Base-by-base conservation (phyloP, 768 basidiomycete genomes). In the Antrodiella citrinella region DNA sequence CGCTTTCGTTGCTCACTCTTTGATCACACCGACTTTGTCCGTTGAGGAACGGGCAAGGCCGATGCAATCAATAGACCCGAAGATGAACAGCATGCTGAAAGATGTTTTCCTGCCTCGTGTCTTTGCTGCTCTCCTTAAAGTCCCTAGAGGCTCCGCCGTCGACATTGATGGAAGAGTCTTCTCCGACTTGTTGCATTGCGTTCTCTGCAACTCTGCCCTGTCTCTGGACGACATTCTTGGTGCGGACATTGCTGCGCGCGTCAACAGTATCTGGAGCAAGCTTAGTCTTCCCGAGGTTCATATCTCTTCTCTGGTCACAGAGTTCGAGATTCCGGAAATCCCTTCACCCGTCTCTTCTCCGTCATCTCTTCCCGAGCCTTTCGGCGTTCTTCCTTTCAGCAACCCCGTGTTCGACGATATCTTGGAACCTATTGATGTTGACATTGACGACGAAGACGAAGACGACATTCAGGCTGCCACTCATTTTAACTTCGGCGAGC, bases 81-180 rank as follows among this genome's bases (percentile, higher is more conserved):
- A 3, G 35, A 54, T 65, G 80, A 45, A 57, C 53, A 10, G 45
- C 44, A 15, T 51, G 63, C n/a, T 56, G 82, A 4, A 20, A 57
- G 41, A 43, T 19, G 41, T 43, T 19, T 77, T 82, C 56, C 58
- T 83, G 1, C 74, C 76, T 0, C 44, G 42, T 0, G 50, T 72
- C 3, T 70, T 78, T 53, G 52, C 63, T 7, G 54, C 57, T 0
- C 57, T 70, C 1, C 66, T 69, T 19, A 24, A 42, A 9, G 12
- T 25, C 40, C 18, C 39, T 59, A n/a, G 54, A 67, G 4, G 51
- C 60, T 13, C 49, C 35, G 54, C 63, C 35, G 52, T 74, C n/a
- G 75, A 81, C 48, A 47, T 84, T 4, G 83, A 85, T 55, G 76
- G 76, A 12, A 66, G 72, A 26, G 61, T 82, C 9, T 83, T 79